A percentile compares a stretch with the other conserved stretches of the same genome.
Evolutionary conservation across 495 filamentous ascomycete species (phyloP).

Genomic region (Lentithecium fluviatile): DNA sequence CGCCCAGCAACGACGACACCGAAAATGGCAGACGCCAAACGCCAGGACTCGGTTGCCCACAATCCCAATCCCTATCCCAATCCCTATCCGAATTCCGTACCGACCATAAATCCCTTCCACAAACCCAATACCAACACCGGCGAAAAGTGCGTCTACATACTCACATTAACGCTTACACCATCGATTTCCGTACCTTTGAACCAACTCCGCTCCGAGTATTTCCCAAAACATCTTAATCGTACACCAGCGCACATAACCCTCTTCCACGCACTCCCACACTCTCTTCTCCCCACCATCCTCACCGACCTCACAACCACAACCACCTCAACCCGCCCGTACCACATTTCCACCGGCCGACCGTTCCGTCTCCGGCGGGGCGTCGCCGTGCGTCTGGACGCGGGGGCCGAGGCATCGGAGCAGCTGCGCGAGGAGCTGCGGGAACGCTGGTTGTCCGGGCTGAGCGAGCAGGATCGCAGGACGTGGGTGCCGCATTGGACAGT

Average conservation of each 20-base stretch:
- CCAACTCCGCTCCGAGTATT: slow-evolving; percentile 16
- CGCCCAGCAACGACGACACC: too few species aligned
- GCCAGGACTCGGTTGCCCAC: too few species aligned
- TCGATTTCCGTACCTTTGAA: slow-evolving; percentile 15
- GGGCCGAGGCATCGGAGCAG: not conserved
- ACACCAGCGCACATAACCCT: slow-evolving; percentile 29
- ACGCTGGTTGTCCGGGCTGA: slow-evolving; percentile 18
- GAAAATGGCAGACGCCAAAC: too few species aligned
- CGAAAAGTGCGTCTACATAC: slow-evolving; percentile 22
- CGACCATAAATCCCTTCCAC: not conserved
- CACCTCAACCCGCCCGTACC: slow-evolving; percentile 5
- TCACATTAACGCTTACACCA: slow-evolving; percentile 15
- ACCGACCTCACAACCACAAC: slow-evolving; percentile 2
- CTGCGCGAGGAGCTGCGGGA: slow-evolving; percentile 18
- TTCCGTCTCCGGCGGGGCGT: slow-evolving; percentile 24
- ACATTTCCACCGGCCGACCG: slow-evolving; percentile 11
- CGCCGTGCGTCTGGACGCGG: slow-evolving; percentile 1
- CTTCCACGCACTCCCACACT: slow-evolving; percentile 32
- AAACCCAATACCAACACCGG: slow-evolving; percentile 10
- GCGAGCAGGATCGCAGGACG: slow-evolving; percentile 17
- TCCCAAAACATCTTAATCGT: slow-evolving; percentile 22
- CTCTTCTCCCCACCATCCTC: slow-evolving; percentile 6
- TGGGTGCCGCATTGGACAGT: slow-evolving; percentile 28
- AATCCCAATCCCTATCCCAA: too few species aligned
- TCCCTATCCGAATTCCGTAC: too few species aligned